These are phyloP conservation scores for Fusarium graminum DNA, from an alignment of 2,329 filamentous ascomycete species.

Conservation along the genomic window DNA sequence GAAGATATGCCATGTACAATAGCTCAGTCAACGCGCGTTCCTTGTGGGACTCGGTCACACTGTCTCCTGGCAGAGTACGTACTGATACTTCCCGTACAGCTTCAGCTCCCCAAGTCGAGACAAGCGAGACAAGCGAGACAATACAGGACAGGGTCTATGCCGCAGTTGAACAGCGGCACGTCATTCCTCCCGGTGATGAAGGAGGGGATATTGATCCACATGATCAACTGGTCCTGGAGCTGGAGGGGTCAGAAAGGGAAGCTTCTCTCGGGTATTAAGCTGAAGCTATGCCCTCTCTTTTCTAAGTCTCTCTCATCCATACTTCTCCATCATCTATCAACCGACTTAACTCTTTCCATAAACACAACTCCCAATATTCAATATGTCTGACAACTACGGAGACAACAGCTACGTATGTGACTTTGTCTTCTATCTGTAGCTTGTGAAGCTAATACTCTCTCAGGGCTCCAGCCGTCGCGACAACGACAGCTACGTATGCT, in stretches of 20 bases:
- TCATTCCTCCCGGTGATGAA: conserved; percentile 37
- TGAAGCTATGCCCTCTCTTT: conserved; percentile 30
- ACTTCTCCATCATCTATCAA: conserved; percentile 11
- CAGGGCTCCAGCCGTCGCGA: conserved; percentile 40
- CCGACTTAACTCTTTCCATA: not conserved
- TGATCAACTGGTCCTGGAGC: conserved; percentile 18
- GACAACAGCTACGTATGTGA: conserved; percentile 50
- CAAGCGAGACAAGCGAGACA: no score
- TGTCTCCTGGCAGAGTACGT: conserved; percentile 20
- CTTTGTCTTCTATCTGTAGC: not conserved
- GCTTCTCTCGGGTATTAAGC: conserved; percentile 41
- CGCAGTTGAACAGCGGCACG: conserved; percentile 42
- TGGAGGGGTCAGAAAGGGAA: conserved; percentile 23
- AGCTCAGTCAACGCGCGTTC: conserved; percentile 37
- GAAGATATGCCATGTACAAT: conserved; percentile 1
- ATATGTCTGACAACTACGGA: conserved; percentile 63
- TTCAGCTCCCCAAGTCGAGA: conserved; percentile 23
- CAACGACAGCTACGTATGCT: conserved; percentile 24
- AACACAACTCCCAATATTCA: conserved; percentile 38
- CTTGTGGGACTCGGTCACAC: conserved; percentile 29
- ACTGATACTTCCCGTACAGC: conserved; percentile 19
- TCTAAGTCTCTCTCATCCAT: conserved; percentile 2
- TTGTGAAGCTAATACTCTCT: conserved; percentile 14
- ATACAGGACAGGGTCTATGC: conserved; percentile 25
- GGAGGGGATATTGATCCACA: conserved; percentile 35